Percentiles rank a stretch among this genome's conserved stretches.
Evolutionary conservation across 345 rosid species (phyloP).

Genomic region (Crucihimalaya himalaica): DNA sequence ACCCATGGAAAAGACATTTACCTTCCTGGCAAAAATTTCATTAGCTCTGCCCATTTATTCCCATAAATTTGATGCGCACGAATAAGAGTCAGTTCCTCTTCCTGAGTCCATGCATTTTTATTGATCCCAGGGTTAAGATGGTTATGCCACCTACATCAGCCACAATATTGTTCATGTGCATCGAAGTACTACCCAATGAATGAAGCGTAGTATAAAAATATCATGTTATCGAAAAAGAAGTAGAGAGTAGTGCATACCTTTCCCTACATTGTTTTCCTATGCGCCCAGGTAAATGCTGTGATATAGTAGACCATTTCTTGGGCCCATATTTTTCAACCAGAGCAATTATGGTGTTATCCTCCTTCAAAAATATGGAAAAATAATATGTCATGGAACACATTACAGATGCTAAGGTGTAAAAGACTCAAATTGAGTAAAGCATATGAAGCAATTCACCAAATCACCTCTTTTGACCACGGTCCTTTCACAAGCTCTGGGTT

Average conservation of each 20-base stretch:
- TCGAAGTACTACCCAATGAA: slow-evolving; percentile 2
- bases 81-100: slow-evolving; percentile 93
- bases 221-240: neutral
- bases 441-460: slow-evolving; percentile 23
- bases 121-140: slow-evolving; percentile 97
- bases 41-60: slow-evolving; percentile 97
- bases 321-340: slow-evolving; percentile 88
- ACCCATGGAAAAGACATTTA: slow-evolving; percentile 36
- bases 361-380: slow-evolving; percentile 46
- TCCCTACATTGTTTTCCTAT: slow-evolving; percentile 99
- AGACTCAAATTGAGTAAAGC: slow-evolving; percentile 14
- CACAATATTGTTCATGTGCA: slow-evolving; percentile 30
- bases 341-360: slow-evolving; percentile 78
- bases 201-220: neutral
- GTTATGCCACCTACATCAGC: slow-evolving; percentile 90
- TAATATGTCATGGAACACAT: slow-evolving; percentile 16
- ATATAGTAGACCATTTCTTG: slow-evolving; percentile 97
- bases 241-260: slow-evolving; percentile 51
- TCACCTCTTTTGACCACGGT: slow-evolving; percentile 99
- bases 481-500: slow-evolving; percentile 99
- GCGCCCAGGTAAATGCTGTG: slow-evolving; percentile 97
- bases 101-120: slow-evolving; percentile 99
- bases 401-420: slow-evolving; percentile 2
- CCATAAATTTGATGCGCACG: slow-evolving; percentile 97
- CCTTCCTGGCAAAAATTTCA: slow-evolving; percentile 99